phyloP scores from a whole-genome alignment of 164 flowering plant genomes.

The Cinnamomum chago region DNA sequence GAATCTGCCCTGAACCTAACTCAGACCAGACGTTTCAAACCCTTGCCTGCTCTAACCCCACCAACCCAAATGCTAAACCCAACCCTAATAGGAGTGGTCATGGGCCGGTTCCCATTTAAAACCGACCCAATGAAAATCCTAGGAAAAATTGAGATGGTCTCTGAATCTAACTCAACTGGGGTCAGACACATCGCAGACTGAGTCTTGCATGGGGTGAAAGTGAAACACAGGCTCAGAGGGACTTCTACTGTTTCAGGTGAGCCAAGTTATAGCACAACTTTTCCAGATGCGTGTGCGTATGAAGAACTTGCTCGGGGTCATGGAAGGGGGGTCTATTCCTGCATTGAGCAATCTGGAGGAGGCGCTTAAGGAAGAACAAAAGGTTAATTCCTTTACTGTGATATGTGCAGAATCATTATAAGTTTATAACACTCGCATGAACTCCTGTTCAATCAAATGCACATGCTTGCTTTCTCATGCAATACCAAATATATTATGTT shows the following conservation, averaged over 20 bases:
- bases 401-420: not conserved
- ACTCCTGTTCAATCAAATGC: not conserved
- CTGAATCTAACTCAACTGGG: too few species aligned
- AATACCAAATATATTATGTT: not conserved
- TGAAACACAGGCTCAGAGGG: not conserved
- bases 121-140: too few species aligned
- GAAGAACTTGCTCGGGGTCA: constrained; percentile 91
- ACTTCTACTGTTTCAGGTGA: constrained; percentile 48
- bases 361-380: constrained; percentile 70
- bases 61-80: too few species aligned
- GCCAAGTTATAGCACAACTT: constrained; percentile 88
- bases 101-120: too few species aligned
- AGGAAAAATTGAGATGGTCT: too few species aligned
- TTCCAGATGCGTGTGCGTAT: constrained; percentile 97
- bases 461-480: not conserved
- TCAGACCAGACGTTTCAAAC: too few species aligned
- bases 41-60: too few species aligned
- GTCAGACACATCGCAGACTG: too few species aligned
- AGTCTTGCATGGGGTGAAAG: too few species aligned
- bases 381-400: constrained; percentile 36
- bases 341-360: constrained; percentile 86
- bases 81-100: too few species aligned
- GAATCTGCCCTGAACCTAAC: too few species aligned
- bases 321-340: constrained; percentile 97
- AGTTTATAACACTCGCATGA: not conserved